phyloP scores from a whole-genome alignment of 306 rosid genomes.

The Lathyrus aphaca region DNA sequence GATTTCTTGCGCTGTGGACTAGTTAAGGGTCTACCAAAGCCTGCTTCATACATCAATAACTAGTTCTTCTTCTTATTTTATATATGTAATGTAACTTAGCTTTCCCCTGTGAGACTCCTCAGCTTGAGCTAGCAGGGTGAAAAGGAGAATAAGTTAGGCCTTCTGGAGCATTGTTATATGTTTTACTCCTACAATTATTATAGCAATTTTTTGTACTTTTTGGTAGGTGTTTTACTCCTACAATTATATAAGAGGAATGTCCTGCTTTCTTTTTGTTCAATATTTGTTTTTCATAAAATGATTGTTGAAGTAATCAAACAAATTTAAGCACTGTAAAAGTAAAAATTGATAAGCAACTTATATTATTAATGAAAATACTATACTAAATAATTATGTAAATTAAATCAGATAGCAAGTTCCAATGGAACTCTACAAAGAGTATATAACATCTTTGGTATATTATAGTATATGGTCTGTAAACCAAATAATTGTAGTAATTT shows the following conservation, averaged over 20 bases:
- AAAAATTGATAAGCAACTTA: background rate
- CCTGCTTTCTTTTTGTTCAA: slow-evolving; percentile 1
- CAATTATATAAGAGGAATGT: background rate
- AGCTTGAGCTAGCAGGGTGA: background rate
- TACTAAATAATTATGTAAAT: too few species aligned
- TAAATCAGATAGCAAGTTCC: too few species aligned
- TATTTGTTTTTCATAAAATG: background rate
- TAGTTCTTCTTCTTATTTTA: background rate
- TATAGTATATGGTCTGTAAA: too few species aligned
- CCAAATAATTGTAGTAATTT: too few species aligned
- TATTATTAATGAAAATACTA: too few species aligned
- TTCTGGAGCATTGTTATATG: background rate
- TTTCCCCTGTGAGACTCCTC: background rate
- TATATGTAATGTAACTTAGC: background rate
- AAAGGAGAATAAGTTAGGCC: background rate
- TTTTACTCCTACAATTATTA: background rate
- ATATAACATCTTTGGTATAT: too few species aligned
- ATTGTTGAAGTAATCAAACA: too few species aligned
- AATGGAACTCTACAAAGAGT: too few species aligned
- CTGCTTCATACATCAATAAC: slow-evolving; percentile 36
- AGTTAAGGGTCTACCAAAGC: slow-evolving; percentile 53
- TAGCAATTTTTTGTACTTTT: background rate
- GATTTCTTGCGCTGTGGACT: slow-evolving; percentile 49
- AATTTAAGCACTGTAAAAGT: too few species aligned
- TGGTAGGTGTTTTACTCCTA: background rate